These are phyloP conservation scores for Malus hybrid DNA, from an alignment of 331 rosid genomes.

Conservation along the genomic window DNA sequence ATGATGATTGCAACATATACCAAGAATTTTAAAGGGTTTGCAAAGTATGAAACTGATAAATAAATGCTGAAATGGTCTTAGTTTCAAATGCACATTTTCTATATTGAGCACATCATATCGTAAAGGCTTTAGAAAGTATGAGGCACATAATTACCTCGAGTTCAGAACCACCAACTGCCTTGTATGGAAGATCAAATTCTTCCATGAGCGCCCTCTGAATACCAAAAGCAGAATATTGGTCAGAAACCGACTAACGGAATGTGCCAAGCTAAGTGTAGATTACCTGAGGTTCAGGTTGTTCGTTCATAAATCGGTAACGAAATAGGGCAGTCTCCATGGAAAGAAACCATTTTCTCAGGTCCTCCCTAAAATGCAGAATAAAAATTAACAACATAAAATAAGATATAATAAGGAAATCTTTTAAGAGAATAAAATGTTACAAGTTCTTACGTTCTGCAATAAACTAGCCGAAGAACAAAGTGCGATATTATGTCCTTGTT, in stretches of 20 bases:
- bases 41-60: not conserved
- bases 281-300: conserved; percentile 69
- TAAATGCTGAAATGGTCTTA: not conserved
- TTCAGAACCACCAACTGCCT: conserved; percentile 53
- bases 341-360: conserved; percentile 93
- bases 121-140: not conserved
- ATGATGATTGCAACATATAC: not conserved
- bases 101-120: not conserved
- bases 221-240: conserved; percentile 19
- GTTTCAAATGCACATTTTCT: not conserved
- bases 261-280: not conserved
- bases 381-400: not conserved
- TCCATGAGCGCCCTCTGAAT: conserved; percentile 63
- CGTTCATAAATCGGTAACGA: conserved; percentile 54
- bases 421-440: not conserved
- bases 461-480: conserved; percentile 87
- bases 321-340: conserved; percentile 78
- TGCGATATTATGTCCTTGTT: conserved; percentile 92
- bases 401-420: not conserved
- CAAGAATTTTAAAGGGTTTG: not conserved
- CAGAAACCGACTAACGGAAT: conserved; percentile 12
- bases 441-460: conserved; percentile 72
- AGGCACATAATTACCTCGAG: conserved; percentile 52
- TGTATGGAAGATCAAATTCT: conserved; percentile 63
- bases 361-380: conserved; percentile 48